Conservation (phyloP, 345 rosid species). For the Bretschneidera sinensis region DNA sequence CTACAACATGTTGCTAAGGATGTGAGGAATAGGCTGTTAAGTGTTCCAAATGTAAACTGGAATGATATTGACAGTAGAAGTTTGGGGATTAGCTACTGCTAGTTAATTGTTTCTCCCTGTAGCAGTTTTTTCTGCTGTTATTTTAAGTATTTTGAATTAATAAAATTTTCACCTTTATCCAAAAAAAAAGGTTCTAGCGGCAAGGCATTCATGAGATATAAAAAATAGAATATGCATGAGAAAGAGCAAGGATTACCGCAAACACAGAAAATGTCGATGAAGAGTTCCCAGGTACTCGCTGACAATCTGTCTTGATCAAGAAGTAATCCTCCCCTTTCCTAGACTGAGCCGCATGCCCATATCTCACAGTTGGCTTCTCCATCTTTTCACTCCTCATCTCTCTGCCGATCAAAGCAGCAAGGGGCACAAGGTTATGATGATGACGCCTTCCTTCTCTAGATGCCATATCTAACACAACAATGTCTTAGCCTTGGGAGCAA, state of each 20-base stretch:
- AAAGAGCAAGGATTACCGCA: conserved; percentile 41
- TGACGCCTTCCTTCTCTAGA: conserved; percentile 54
- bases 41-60: no score
- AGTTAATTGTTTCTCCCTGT: no score
- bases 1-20: no score
- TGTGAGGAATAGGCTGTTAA: no score
- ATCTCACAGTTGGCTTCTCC: conserved; percentile 71
- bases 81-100: no score
- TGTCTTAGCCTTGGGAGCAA: conserved; percentile 12
- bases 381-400: conserved; percentile 67
- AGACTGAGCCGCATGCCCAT: conserved; percentile 74
- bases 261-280: conserved; percentile 68
- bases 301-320: conserved; percentile 63
- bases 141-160: no score
- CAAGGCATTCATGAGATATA: no score
- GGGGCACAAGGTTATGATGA: conserved; percentile 63
- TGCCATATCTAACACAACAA: conserved; percentile 38
- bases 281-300: conserved; percentile 57
- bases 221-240: not conserved
- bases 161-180: no score
- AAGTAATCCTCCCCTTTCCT: conserved; percentile 88
- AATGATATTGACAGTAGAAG: no score
- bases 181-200: no score
- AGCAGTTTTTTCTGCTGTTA: no score
- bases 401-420: conserved; percentile 65